These are phyloP conservation scores for Lasiodiplodia theobromae DNA, from an alignment of 2,329 filamentous ascomycete species.

Conservation along the genomic window DNA sequence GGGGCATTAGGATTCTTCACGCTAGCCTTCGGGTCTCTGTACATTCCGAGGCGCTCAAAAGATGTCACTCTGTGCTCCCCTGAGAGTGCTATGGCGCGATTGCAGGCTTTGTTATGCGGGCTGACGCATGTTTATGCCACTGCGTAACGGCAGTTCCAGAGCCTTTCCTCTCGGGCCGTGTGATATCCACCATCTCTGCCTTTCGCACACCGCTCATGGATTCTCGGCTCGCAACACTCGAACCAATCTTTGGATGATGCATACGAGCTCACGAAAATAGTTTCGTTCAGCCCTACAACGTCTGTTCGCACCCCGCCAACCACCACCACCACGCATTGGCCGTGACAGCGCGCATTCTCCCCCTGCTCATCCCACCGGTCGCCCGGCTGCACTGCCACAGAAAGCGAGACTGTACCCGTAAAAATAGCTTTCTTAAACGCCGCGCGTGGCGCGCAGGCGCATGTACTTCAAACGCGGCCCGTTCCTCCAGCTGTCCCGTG, in stretches of 20 bases:
- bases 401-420: constrained; percentile 9
- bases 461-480: constrained; percentile 11
- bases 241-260: constrained; percentile 5
- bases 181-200: background rate
- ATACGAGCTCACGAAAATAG: constrained; percentile 14
- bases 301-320: background rate
- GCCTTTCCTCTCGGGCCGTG: background rate
- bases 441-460: constrained; percentile 4
- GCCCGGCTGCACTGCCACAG: constrained; percentile 15
- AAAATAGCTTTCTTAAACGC: background rate
- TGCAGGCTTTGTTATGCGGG: too few relatives aligned
- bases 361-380: background rate
- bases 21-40: too few relatives aligned
- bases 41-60: too few relatives aligned
- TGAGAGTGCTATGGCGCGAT: too few relatives aligned
- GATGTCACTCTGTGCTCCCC: too few relatives aligned
- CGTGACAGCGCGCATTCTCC: background rate
- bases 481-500: constrained; percentile 14
- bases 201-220: background rate
- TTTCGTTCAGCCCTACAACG: background rate
- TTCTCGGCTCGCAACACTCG: background rate
- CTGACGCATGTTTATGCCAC: background rate
- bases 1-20: too few relatives aligned
- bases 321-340: background rate
- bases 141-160: background rate